A percentile compares a stretch with the other conserved stretches of the same genome.
These are phyloP conservation scores for Hypomontagnella submonticulosa DNA, from an alignment of 495 filamentous ascomycete species.

Conservation along the genomic window DNA sequence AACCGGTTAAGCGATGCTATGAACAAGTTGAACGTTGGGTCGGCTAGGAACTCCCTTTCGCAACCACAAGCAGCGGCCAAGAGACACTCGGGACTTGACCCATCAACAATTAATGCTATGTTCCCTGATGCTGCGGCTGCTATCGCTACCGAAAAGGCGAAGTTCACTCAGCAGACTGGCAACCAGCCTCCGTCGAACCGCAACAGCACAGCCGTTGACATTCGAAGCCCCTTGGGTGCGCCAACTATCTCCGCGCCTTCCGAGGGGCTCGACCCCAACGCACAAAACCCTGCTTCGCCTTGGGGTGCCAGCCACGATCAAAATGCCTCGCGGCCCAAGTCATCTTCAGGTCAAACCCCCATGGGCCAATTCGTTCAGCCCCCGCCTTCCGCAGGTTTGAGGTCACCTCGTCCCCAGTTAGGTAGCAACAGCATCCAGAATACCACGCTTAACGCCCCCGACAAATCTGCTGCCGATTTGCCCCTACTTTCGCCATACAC, in stretches of 20 bases:
- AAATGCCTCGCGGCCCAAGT: conserved; percentile 80
- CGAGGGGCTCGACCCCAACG: conserved; percentile 59
- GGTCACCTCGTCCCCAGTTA: conserved; percentile 80
- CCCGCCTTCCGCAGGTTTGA: conserved; percentile 79
- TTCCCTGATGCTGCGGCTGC: conserved; percentile 98
- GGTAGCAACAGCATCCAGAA: conserved; percentile 78
- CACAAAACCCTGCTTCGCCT: conserved; percentile 76
- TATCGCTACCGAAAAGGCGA: conserved; percentile 96
- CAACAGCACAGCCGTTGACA: conserved; percentile 87
- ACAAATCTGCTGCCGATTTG: conserved; percentile 72
- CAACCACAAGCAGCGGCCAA: conserved; percentile 80
- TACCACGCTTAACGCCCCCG: conserved; percentile 79
- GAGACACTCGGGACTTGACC: conserved; percentile 90
- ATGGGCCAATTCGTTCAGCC: conserved; percentile 98
- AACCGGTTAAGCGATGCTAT: conserved; percentile 97
- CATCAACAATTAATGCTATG: conserved; percentile 97
- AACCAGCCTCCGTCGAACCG: conserved; percentile 90
- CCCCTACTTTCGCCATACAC: conserved; percentile 91
- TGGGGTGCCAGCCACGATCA: conserved; percentile 72
- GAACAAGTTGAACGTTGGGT: conserved; percentile 89
- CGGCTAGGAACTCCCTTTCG: conserved; percentile 85
- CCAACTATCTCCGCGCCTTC: conserved; percentile 77
- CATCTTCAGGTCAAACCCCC: conserved; percentile 83
- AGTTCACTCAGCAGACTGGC: conserved; percentile 94
- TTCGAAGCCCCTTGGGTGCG: conserved; percentile 80